Conservation (phyloP, 495 filamentous ascomycete species). For the Annulohypoxylon stygium region DNA sequence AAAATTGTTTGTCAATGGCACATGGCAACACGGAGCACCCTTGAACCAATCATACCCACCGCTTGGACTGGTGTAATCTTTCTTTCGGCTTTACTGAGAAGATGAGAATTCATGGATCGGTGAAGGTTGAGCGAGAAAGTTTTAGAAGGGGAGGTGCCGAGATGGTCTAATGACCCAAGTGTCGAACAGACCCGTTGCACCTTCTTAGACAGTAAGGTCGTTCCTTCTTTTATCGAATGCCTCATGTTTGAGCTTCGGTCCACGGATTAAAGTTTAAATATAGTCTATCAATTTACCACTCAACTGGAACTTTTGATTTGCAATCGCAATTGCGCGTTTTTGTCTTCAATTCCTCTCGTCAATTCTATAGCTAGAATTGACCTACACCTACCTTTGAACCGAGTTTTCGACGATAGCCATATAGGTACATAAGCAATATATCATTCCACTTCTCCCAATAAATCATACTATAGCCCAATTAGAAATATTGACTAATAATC, state of each 20-base stretch:
- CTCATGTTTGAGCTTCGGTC: not conserved
- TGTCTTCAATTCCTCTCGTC: not conserved
- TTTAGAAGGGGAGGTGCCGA: not conserved
- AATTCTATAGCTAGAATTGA: not conserved
- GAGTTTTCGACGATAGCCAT: not conserved
- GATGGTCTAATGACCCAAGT: not conserved
- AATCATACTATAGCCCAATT: not conserved
- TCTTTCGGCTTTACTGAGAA: slow-evolving; percentile 6
- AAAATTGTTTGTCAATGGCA: slow-evolving; percentile 39
- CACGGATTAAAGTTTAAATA: not conserved
- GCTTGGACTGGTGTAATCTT: slow-evolving; percentile 3
- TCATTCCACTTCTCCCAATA: not conserved
- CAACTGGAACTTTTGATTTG: not conserved
- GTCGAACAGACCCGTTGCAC: slow-evolving; percentile 15
- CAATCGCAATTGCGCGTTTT: not conserved
- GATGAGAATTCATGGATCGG: slow-evolving; percentile 30
- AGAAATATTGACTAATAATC: slow-evolving; percentile 5
- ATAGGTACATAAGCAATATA: not conserved
- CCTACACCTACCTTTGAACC: not conserved
- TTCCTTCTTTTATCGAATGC: slow-evolving; percentile 1
- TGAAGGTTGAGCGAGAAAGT: slow-evolving; percentile 9
- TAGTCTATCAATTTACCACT: not conserved
- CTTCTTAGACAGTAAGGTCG: not conserved
- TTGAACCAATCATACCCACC: slow-evolving; percentile 21
- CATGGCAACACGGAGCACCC: slow-evolving; percentile 20